Base-by-base conservation (phyloP, 495 filamentous ascomycete species). In the Neurospora africana region DNA sequence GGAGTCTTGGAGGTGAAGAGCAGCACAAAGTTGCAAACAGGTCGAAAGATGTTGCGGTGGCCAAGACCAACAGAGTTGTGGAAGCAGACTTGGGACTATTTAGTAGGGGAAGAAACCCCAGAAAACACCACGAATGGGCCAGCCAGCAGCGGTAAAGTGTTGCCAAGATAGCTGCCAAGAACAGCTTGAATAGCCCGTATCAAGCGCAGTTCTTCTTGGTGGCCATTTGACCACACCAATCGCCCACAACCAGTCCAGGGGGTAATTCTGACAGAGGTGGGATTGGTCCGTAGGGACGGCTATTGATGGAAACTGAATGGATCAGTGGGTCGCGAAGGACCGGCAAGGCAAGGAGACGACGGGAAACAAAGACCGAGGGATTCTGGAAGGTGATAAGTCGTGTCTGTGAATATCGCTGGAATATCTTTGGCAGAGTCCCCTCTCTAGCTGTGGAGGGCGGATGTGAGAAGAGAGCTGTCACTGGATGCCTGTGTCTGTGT, bases 141-240 rank as follows among this genome's bases (percentile, higher is more conserved):
- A 61, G 53, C 53, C 53, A 33, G 53, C 53, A 65, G 53, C 53
- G 53, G 53, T 65, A 65, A 65, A 65, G 53, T 33, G 53, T 27
- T 65, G 53, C 53, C 53, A 61, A 61, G 71, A 70, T 40, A 13
- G 23, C n/a, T 71, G 71, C 23, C 41, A 67, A 38, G 61, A 39
- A 40, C 68, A 58, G 71, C 68, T 69, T 75, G 68, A 38, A n/a
- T 13, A n/a, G 71, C 27, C 43, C n/a, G 72, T 74, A 72, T 77
- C 74, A 43, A 72, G 76, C 71, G 78, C 77, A 75, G 75, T 75
- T 77, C 77, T 78, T 79, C 73, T 79, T 73, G 21, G 47, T 58
- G 21, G 47, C 47, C 15, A 30, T 5, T 23, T 58, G 47, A 27
- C 21, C 44, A 53, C 44, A 61, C 53, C 53, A 61, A 61, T 13